Percentiles rank a stretch among this genome's conserved stretches.
Evolutionary conservation across 2,329 filamentous ascomycete species (phyloP).

Genomic region (Arthroderma sp.): DNA sequence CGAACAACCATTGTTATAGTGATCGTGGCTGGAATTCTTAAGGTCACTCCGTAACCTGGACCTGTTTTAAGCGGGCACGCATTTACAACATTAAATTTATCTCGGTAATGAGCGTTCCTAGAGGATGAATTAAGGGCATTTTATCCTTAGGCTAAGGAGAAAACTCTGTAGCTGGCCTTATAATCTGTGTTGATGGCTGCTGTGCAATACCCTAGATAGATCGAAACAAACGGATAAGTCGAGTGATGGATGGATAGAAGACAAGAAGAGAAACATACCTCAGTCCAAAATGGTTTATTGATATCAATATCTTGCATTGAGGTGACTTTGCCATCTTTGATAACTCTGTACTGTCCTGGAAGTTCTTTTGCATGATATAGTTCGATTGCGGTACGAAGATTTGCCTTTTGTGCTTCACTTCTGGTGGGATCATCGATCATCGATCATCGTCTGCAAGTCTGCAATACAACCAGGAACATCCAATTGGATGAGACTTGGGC

Average conservation of each 20-base stretch:
- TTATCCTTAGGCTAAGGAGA: no score
- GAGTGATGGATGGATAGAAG: not conserved
- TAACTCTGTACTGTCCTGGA: not conserved
- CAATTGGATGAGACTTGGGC: conserved; percentile 4
- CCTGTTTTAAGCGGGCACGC: no score
- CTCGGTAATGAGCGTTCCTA: no score
- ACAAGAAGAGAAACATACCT: not conserved
- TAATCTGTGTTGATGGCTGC: no score
- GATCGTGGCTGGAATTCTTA: no score
- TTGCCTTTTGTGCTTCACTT: not conserved
- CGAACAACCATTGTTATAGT: no score
- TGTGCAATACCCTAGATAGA: not conserved
- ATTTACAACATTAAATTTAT: no score
- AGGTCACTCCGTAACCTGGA: no score
- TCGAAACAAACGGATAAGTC: not conserved
- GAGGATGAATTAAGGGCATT: no score
- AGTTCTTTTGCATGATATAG: conserved; percentile 1
- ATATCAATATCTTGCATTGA: not conserved
- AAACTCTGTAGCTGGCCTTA: no score
- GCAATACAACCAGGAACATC: conserved; percentile 3
- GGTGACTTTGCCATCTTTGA: conserved; percentile 1
- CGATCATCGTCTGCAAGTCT: conserved; percentile 4
- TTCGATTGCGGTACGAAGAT: conserved; percentile 1
- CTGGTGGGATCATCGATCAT: not conserved
- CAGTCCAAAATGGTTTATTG: not conserved